Evolutionary conservation across 73 alveolate genomes (phyloP), one percentile per base, ranked within the genome.

Genomic region (Symbiodinium natans): DNA sequence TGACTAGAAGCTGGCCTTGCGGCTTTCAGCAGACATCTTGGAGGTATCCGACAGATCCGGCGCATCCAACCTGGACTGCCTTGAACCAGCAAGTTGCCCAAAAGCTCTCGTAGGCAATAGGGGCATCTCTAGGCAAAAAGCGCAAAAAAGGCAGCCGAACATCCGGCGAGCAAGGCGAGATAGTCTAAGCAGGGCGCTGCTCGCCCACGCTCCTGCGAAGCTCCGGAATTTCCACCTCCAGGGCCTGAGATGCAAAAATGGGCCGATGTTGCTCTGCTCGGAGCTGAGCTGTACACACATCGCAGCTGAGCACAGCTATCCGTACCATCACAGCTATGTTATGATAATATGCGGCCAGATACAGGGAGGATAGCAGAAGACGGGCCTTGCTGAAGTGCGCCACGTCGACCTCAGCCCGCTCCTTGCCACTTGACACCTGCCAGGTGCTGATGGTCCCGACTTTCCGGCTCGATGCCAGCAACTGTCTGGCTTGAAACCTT

Each of bases 1-100:
- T 3, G 9, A 80, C 9, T 80, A 13, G 27, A 48, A 36, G 10
- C n/a, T 31, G 71, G 59, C 97, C 97, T 90, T 90, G 54, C 97
- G 97, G 68, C 77, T 90, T 42, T 90, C 97, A 15, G 97, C 97
- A 2, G 97, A 84, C 98, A 92, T 92, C 83, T 92, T 92, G 84
- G 92, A 46, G 63, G 90, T 80, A 34, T 92, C 98, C 41, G 90
- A 74, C 27, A 92, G 39, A 77, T 92, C 98, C 2, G 98, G 98
- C 3, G 98, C 98, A 77, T 92, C 98, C 98, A 92, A 77, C 5
- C 98, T 88, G n/a, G 77, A 83, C 52, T 90, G 97, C 97, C 97
- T 90, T 34, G 31, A 59, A 23, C n/a, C 19, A 41, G 42, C 41
- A 29, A 13, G 21, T 31, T 34, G 41, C 6, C 43, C 13, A 36